Evolutionary conservation across 192 early-diverging fungal species (phyloP).

Genomic region (Chytriomyces confervae): DNA sequence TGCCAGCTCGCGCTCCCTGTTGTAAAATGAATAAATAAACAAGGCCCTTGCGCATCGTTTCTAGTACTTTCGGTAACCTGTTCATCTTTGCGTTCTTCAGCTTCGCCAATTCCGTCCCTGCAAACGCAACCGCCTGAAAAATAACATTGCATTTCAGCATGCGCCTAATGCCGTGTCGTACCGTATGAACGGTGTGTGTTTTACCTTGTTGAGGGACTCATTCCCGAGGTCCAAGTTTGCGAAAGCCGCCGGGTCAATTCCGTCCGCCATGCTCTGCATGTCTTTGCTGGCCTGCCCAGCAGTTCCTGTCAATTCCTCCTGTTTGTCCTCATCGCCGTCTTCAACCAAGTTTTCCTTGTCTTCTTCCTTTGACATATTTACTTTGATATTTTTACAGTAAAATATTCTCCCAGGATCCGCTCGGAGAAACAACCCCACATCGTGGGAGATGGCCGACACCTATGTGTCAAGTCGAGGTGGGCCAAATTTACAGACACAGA

Average conservation of each 20-base stretch:
- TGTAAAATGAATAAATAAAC: background rate
- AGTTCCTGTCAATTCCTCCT: constrained; percentile 33
- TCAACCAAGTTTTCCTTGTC: constrained; percentile 3
- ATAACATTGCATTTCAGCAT: no score
- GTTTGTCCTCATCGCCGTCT: constrained; percentile 25
- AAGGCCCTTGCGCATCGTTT: no score
- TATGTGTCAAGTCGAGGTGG: no score
- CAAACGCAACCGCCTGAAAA: constrained; percentile 15
- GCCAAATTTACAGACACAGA: no score
- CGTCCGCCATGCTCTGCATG: constrained; percentile 29
- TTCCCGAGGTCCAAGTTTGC: constrained; percentile 5
- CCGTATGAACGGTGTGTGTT: no score
- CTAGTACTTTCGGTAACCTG: background rate
- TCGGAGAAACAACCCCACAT: no score
- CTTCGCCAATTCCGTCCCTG: background rate
- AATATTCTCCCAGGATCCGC: no score
- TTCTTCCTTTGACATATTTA: constrained; percentile 1
- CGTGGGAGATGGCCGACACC: no score
- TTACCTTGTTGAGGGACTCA: constrained; percentile 17
- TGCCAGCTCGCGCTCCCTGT: constrained; percentile 27
- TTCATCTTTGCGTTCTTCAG: background rate
- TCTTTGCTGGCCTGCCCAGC: constrained; percentile 36
- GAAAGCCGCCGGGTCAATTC: background rate
- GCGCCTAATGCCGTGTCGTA: no score
- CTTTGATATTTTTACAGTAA: background rate